Evolutionary conservation across 148 eudicot genomes (phyloP), one percentile per base, ranked within the genome.

Genomic region (Fallopia convolvulus): DNA sequence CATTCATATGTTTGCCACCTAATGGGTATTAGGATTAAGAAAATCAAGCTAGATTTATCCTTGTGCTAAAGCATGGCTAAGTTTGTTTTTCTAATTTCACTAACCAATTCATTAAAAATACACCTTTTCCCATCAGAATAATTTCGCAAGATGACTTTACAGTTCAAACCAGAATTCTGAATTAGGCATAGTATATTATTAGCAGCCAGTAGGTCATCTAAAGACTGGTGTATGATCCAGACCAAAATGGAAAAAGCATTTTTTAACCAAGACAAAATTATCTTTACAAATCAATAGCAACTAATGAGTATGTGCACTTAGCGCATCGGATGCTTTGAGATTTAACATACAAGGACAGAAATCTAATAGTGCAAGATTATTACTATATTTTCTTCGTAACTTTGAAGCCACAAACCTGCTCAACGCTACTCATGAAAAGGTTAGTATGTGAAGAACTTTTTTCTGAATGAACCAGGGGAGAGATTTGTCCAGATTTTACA

Each of bases 371-470:
- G 52, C 21, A n/a, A n/a, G 8, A 72, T 23, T 20, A 26, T 60
- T 61, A 8, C 68, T 61, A 61, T 10, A 21, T 71, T 71, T 40
- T 36, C 74, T 74, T 13, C 58, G 44, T 39, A 56, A 2, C 46
- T 36, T 56, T 9, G 49, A 26, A 44, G 55, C 32, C 7, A 71
- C 80, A 42, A 21, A 92, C 98, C 97, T 94, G 99, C 80, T 92
- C 97, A 32, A 94, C 72, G 68, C 82, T 80, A 83, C 86, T 88
- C 20, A 89, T 87, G 63, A 77, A 65, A 70, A 77, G 83, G 77
- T 80, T 76, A 52, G 82, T 85, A 81, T 55, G 80, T 44, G 80
- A 80, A 46, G 82, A 80, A 47, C 47, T 60, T 42, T 78, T 81
- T 78, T 76, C 74, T 72, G 78, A 75, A 49, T 77, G 83, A 72